phyloP scores from a whole-genome alignment of 2,329 filamentous ascomycete species.

The Didymella segeticola region DNA sequence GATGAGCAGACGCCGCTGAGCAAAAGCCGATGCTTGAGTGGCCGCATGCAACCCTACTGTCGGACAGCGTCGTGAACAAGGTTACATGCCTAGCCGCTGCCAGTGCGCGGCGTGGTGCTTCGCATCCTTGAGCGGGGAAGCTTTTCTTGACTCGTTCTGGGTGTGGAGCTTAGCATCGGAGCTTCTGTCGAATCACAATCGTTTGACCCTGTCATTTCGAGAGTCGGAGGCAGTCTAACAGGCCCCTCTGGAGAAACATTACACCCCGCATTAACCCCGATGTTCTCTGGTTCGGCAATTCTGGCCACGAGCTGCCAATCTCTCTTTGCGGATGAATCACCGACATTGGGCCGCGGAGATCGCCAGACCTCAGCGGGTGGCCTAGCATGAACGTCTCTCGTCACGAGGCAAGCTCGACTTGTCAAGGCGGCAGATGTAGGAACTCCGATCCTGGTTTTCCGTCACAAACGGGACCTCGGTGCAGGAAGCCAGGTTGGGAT shows the following conservation, averaged over 20 bases:
- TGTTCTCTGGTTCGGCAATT: constrained; percentile 6
- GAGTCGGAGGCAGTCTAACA: constrained; percentile 6
- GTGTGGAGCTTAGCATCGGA: constrained; percentile 18
- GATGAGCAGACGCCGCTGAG: constrained; percentile 12
- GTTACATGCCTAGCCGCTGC: constrained; percentile 20
- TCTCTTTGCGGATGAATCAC: background rate
- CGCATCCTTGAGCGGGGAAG: constrained; percentile 17
- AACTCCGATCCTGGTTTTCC: background rate
- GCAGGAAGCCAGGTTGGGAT: constrained; percentile 20
- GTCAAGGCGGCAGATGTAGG: background rate
- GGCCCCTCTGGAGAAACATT: background rate
- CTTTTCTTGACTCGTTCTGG: constrained; percentile 14
- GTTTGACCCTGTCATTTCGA: background rate
- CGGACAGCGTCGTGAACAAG: background rate
- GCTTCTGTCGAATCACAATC: constrained; percentile 3
- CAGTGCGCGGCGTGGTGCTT: constrained; percentile 13
- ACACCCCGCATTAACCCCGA: constrained; percentile 15
- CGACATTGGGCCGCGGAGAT: constrained; percentile 14
- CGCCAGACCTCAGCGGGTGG: background rate
- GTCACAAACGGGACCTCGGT: constrained; percentile 24
- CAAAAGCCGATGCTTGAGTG: constrained; percentile 18
- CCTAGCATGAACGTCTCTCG: constrained; percentile 1
- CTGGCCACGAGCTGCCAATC: constrained; percentile 7
- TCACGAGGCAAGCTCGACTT: constrained; percentile 10
- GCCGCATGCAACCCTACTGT: constrained; percentile 5